Conservation (phyloP, 2,329 filamentous ascomycete species). For the Teratosphaeria zuluensis region DNA sequence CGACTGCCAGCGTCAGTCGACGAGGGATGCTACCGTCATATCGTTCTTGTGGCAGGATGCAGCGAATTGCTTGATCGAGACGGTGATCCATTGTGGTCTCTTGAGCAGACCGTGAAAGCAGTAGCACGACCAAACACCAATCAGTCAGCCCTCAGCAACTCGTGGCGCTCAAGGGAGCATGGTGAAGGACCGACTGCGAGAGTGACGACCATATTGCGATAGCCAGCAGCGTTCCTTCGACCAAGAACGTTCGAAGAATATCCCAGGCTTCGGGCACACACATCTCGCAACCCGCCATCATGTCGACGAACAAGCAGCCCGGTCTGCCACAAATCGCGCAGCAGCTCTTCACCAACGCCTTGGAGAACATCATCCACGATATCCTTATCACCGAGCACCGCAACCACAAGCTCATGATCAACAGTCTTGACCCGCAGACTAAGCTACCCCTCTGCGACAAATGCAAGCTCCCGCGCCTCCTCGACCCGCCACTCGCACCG, state of each 20-base stretch:
- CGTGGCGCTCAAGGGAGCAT: background rate
- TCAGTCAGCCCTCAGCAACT: no score
- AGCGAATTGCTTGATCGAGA: background rate
- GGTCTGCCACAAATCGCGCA: conserved; percentile 34
- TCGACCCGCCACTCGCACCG: conserved; percentile 55
- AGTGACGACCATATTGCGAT: background rate
- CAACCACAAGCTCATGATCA: conserved; percentile 67
- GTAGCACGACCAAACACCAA: no score
- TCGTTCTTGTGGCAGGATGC: background rate
- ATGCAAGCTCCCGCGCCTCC: conserved; percentile 64
- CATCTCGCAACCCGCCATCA: background rate
- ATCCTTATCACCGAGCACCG: conserved; percentile 65
- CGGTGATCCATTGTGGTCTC: no score
- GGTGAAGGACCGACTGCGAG: background rate
- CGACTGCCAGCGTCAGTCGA: background rate
- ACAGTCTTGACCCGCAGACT: conserved; percentile 62
- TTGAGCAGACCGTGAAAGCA: no score
- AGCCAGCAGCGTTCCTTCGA: background rate
- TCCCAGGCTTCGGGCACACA: background rate
- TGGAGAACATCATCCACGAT: conserved; percentile 70
- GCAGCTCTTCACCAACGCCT: conserved; percentile 60
- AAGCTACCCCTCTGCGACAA: conserved; percentile 63
- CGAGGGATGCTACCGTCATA: background rate
- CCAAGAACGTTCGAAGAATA: background rate
- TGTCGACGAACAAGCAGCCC: background rate